Evolutionary conservation across 768 basidiomycete species (phyloP).

Genomic region (Tulasnella sp.): DNA sequence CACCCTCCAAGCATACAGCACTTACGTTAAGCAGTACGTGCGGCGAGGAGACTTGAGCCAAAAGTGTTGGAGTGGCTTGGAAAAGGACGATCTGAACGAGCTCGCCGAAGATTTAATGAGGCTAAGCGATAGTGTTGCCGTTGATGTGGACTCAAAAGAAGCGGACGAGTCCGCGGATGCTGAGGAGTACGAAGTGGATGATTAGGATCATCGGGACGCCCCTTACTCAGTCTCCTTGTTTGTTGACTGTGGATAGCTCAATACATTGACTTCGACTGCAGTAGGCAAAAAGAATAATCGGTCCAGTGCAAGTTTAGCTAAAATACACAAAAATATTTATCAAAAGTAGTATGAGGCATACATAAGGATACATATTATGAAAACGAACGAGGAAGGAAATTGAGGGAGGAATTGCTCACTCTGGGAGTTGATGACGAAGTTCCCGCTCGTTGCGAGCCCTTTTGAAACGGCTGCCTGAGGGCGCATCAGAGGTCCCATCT

Average conservation of each 20-base stretch:
- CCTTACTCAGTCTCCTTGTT: too few species aligned
- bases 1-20: neutral
- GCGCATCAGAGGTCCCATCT: neutral
- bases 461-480: neutral
- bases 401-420: neutral
- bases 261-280: too few species aligned
- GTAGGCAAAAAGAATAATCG: too few species aligned
- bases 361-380: neutral
- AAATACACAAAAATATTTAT: too few species aligned
- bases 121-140: neutral
- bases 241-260: too few species aligned
- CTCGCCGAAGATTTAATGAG: conserved; percentile 14
- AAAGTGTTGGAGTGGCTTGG: neutral
- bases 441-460: neutral
- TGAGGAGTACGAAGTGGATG: conserved; percentile 14
- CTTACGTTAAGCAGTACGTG: neutral
- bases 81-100: conserved; percentile 14
- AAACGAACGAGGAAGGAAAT: neutral
- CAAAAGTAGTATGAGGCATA: too few species aligned
- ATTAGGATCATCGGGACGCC: neutral
- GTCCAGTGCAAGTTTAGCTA: too few species aligned
- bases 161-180: neutral
- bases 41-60: conserved; percentile 1
- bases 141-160: neutral
- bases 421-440: neutral